Evolutionary conservation across 1,139 yeast species (phyloP), one percentile per base, ranked within the genome.

Genomic region (Saccharomyces hybrid): DNA sequence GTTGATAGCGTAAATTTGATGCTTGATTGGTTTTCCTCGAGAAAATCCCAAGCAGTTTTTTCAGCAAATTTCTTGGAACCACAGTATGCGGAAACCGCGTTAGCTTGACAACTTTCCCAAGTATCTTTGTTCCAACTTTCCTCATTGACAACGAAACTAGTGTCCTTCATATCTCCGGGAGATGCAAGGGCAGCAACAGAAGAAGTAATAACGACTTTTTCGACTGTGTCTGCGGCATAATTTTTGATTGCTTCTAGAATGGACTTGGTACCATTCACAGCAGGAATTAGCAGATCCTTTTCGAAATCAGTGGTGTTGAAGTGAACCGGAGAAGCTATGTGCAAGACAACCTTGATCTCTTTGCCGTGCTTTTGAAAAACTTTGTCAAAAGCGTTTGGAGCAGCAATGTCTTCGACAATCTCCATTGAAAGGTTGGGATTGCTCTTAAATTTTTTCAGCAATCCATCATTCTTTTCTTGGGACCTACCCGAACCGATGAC

Each of bases 31-130:
- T 67, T 62, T 16, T 57, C 56, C 50, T 71, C 63, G 28, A 77
- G 67, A 56, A 77, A 81, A 3, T 78, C 75, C 82, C 85, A 78
- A 1, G 81, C 83, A 7, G 79, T 77, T 54, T 66, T 66, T 62
- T 80, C 84, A 25, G 82, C 80, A 56, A 73, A 72, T 31, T 72
- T 76, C 64, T 81, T 81, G 13, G 83, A 78, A 0, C 75, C 81
- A 56, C 68, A 57, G 67, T 80, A 80, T 5, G 77, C 83, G 38
- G 54, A 50, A 7, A 58, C 51, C 6, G 70, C 67, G 53, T 68
- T 61, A 16, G 59, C 49, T 46, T 60, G 26, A 72, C 70, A 50
- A 64, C 65, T 47, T 48, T 72, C 75, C 63, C 70, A 65, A 16
- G 71, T 65, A 48, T 73, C 68, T 42, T 65, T 66, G 57, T 74